Conservation (phyloP, 2,329 filamentous ascomycete genomes). For the Exophiala sp. region DNA sequence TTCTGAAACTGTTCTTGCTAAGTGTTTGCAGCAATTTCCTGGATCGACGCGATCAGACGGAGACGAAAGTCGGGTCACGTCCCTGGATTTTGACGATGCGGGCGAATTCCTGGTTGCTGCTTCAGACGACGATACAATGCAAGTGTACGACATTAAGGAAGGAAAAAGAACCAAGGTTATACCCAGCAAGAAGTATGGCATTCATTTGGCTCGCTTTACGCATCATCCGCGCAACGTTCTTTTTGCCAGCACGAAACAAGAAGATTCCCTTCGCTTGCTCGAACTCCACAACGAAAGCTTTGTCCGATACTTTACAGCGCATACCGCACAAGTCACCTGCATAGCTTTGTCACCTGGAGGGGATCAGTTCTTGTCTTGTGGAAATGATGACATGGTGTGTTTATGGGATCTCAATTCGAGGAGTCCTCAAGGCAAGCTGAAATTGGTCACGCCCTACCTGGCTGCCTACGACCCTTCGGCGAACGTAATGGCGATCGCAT, state of each 20-base stretch:
- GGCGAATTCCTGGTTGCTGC: constrained; percentile 89
- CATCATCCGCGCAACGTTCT: constrained; percentile 88
- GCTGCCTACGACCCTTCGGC: constrained; percentile 90
- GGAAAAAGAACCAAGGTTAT: constrained; percentile 85
- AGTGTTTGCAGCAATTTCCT: constrained; percentile 52
- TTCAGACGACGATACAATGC: constrained; percentile 89
- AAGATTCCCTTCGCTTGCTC: constrained; percentile 81
- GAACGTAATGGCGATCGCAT: constrained; percentile 84
- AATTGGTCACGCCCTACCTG: constrained; percentile 76
- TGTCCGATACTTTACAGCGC: constrained; percentile 92
- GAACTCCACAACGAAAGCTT: constrained; percentile 90
- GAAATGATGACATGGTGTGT: constrained; percentile 83
- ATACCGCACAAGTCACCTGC: constrained; percentile 78
- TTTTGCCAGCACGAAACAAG: constrained; percentile 92
- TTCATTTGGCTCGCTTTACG: constrained; percentile 89
- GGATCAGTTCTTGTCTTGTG: constrained; percentile 90
- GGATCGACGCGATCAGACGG: constrained; percentile 32
- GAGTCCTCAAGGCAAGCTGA: constrained; percentile 74
- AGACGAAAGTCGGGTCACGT: constrained; percentile 65
- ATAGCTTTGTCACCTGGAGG: constrained; percentile 78
- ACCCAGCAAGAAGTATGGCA: constrained; percentile 94
- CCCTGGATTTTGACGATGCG: constrained; percentile 92
- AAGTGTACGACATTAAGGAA: constrained; percentile 90
- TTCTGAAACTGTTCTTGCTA: neutral
- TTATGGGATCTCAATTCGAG: constrained; percentile 85